phyloP scores from a whole-genome alignment of 306 rosid genomes.

The Calophaca sinica region DNA sequence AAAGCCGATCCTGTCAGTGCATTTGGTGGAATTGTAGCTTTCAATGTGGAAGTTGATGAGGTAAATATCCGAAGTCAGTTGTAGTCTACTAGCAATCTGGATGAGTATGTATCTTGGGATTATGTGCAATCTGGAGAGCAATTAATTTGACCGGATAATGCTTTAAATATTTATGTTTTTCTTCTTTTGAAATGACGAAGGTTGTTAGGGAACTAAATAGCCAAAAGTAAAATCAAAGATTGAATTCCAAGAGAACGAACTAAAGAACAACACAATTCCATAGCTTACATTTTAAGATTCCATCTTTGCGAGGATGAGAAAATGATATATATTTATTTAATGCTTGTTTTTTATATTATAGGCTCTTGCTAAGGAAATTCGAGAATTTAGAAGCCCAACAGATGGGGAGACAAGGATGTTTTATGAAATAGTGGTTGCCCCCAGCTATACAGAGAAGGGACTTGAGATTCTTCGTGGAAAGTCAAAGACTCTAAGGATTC shows the following conservation, averaged over 20 bases:
- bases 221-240: too few relatives aligned
- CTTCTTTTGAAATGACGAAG: too few relatives aligned
- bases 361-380: conserved; percentile 89
- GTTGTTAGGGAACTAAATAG: too few relatives aligned
- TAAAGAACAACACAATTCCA: too few relatives aligned
- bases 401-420: conserved; percentile 96
- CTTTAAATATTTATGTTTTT: too few relatives aligned
- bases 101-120: not conserved
- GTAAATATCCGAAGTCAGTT: conserved; percentile 50
- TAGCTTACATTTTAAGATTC: not conserved
- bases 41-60: conserved; percentile 89
- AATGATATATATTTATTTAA: not conserved
- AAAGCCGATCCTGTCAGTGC: conserved; percentile 97
- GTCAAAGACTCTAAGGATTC: conserved; percentile 86
- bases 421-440: conserved; percentile 98
- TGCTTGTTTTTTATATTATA: conserved; percentile 37
- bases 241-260: too few relatives aligned
- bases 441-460: conserved; percentile 81
- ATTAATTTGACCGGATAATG: too few relatives aligned
- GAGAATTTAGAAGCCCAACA: conserved; percentile 91
- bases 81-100: not conserved
- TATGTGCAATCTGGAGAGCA: not conserved
- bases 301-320: not conserved
- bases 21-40: conserved; percentile 95
- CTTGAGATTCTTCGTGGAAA: conserved; percentile 88